These are phyloP conservation scores for Naegleria lovaniensis DNA, from an alignment of 208 protist species.

Conservation along the genomic window DNA sequence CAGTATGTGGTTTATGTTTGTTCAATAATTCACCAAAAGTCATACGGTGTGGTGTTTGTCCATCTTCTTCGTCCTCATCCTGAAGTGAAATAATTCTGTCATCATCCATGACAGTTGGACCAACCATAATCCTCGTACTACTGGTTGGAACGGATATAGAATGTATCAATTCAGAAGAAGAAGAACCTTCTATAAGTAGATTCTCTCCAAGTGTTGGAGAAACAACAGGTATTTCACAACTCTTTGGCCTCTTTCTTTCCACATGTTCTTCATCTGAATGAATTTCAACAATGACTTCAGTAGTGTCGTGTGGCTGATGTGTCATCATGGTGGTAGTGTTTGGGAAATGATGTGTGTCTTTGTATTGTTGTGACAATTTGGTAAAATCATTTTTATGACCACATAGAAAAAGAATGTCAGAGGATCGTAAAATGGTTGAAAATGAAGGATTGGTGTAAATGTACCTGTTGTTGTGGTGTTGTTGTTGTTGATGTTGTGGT, in stretches of 20 bases:
- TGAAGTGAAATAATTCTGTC: background rate
- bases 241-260: no score
- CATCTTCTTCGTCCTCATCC: background rate
- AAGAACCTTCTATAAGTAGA: no score
- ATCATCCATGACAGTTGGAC: no score
- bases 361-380: background rate
- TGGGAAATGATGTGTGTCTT: background rate
- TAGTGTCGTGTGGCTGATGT: no score
- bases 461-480: background rate
- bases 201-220: no score
- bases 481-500: no score
- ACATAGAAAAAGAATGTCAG: background rate
- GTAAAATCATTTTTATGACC: background rate
- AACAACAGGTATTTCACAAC: no score
- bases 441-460: background rate
- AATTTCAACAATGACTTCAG: background rate
- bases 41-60: background rate
- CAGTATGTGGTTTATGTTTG: no score
- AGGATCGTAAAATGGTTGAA: background rate
- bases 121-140: background rate
- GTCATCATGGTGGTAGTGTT: no score
- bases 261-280: background rate
- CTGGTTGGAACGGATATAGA: background rate
- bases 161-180: background rate
- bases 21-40: background rate